Conservation (phyloP, 768 basidiomycete species). For the Tylopilus sp. region DNA sequence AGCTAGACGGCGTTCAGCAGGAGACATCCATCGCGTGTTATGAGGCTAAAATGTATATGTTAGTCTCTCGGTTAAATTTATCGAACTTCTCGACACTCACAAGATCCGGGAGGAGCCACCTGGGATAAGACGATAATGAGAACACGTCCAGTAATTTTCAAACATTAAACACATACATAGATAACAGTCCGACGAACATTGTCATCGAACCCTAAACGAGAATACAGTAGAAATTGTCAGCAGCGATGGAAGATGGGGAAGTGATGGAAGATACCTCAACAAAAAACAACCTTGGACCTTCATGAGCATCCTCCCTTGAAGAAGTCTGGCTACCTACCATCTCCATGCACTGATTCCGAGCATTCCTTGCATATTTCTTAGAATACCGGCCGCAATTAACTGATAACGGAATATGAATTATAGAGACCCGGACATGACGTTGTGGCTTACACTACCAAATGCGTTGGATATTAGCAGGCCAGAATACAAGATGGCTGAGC, state of each 20-base stretch:
- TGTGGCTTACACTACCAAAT: background rate
- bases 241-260: background rate
- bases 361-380: background rate
- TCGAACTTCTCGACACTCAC: background rate
- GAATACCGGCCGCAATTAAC: background rate
- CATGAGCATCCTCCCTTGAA: background rate
- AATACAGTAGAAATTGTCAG: background rate
- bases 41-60: background rate
- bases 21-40: background rate
- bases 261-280: background rate
- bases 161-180: background rate
- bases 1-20: background rate
- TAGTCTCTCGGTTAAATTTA: background rate
- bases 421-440: background rate
- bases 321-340: background rate
- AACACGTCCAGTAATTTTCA: background rate
- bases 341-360: background rate
- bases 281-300: background rate
- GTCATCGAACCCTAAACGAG: background rate
- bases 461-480: background rate
- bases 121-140: background rate
- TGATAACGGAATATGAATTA: background rate
- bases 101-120: background rate
- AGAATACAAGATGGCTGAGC: background rate
- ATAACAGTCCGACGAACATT: background rate